Conservation (phyloP, 331 rosid species). For the Malus hybrid region DNA sequence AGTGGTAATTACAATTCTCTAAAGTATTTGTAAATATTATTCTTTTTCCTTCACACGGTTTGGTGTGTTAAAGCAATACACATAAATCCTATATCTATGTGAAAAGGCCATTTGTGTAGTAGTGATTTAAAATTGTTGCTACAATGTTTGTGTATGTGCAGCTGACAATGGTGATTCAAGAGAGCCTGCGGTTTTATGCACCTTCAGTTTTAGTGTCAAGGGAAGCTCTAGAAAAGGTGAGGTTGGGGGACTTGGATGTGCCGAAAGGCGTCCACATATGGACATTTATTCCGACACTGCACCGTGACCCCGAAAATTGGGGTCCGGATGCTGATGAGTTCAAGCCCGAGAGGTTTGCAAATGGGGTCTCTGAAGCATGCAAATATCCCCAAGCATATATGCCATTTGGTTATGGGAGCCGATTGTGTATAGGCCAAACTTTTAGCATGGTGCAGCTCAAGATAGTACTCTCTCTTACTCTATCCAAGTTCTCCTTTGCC, state of each 20-base stretch:
- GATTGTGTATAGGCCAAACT: slow-evolving; percentile 31
- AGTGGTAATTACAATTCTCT: too few relatives aligned
- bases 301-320: slow-evolving; percentile 24
- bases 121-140: background rate
- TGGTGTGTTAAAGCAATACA: too few relatives aligned
- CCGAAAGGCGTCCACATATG: slow-evolving; percentile 31
- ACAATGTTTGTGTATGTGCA: background rate
- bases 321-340: slow-evolving; percentile 25
- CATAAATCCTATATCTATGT: too few relatives aligned
- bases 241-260: background rate
- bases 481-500: slow-evolving; percentile 23
- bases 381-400: slow-evolving; percentile 29
- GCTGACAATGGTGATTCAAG: slow-evolving; percentile 12
- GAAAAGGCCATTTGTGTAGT: too few relatives aligned
- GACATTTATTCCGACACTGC: slow-evolving; percentile 16
- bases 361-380: slow-evolving; percentile 23
- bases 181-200: background rate
- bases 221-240: slow-evolving; percentile 4
- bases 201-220: background rate
- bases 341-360: slow-evolving; percentile 20
- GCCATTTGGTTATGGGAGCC: slow-evolving; percentile 34
- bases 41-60: too few relatives aligned
- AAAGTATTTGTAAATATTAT: too few relatives aligned
- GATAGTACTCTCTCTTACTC: slow-evolving; percentile 18
- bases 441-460: slow-evolving; percentile 16